Evolutionary conservation across 805 yeast genomes (phyloP), one percentile per base, ranked within the genome.

Genomic region (Metschnikowia lachancei): DNA sequence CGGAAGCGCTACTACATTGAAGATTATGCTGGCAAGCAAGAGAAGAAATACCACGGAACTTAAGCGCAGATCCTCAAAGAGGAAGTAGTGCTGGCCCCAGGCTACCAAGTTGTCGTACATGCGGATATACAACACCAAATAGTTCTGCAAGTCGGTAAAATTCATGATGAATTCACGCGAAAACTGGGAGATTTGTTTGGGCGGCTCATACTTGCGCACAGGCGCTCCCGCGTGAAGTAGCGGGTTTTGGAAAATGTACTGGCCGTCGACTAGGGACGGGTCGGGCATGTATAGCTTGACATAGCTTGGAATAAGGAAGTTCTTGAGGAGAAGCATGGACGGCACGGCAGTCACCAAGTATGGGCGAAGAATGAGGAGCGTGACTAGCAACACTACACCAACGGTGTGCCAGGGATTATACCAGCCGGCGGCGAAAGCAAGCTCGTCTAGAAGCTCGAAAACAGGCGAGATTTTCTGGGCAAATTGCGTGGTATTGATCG

Each of bases 71-170:
- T 85, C 81, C 46, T 74, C 72, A 62, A 83, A 88, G 58, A 76
- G 83, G 1, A 85, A 78, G 61, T 82, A 81, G 46, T 77, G 80
- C 17, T 69, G 65, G 28, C 85, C 69, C 36, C 78, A 46, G 54
- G 70, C 64, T 17, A 74, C 68, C 4, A 80, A 41, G 18, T 73
- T 72, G 64, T 89, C 92, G 74, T 82, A 88, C 0, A 72, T 65
- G 11, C 68, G 62, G 9, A 85, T 82, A 61, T 83, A 87, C 12
- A 82, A 58, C 26, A 82, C 59, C 87, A 86, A 83, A 58, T 82
- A 84, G 60, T 89, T 89, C 59, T 89, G 96, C 48, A 88, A 69
- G 67, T 89, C 96, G 1, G 95, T 87, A 56, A 87, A 69, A 60
- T 89, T 89, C 46, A 88, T 60, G 17, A 84, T 64, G 59, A 88